These are phyloP conservation scores for Pseudomonodictys pantanalensis DNA, from an alignment of 495 filamentous ascomycete species.

Conservation along the genomic window DNA sequence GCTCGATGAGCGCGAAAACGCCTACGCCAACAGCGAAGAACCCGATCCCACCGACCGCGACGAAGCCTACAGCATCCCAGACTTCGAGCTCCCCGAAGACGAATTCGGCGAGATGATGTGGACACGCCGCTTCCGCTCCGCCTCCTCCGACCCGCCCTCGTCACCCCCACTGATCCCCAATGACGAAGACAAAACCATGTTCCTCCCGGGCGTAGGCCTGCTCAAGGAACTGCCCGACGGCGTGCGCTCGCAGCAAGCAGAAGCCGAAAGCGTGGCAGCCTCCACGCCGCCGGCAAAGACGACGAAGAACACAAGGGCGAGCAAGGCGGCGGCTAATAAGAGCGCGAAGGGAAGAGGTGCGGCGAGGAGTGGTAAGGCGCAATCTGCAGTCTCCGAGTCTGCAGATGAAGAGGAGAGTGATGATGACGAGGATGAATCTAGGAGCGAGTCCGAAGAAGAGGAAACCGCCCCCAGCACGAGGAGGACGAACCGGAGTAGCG, in stretches of 20 bases:
- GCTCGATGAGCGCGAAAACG: constrained; percentile 73
- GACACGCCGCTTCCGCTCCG: constrained; percentile 50
- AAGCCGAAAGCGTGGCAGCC: constrained; percentile 35
- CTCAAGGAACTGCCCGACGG: constrained; percentile 29
- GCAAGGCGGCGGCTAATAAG: constrained; percentile 32
- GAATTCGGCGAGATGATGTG: constrained; percentile 77
- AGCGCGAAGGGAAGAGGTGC: constrained; percentile 37
- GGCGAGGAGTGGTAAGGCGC: constrained; percentile 34
- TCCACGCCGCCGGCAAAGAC: constrained; percentile 36
- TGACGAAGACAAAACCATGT: constrained; percentile 33
- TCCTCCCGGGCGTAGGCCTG: constrained; percentile 24
- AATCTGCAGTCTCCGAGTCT: constrained; percentile 29
- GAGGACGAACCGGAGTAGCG: constrained; percentile 12
- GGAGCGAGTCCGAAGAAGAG: constrained; percentile 37
- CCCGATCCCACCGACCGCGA: constrained; percentile 51
- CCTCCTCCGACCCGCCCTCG: constrained; percentile 50
- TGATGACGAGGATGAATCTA: constrained; percentile 37
- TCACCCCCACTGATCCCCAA: constrained; percentile 45
- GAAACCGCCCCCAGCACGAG: constrained; percentile 25
- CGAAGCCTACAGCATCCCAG: constrained; percentile 58
- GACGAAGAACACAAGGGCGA: constrained; percentile 45
- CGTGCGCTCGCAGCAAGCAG: constrained; percentile 39
- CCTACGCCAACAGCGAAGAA: constrained; percentile 17
- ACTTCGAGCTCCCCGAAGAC: constrained; percentile 74
- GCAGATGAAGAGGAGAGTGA: constrained; percentile 40